Conservation (phyloP, 2,329 filamentous ascomycete genomes). For the Apiospora saccharicola region DNA sequence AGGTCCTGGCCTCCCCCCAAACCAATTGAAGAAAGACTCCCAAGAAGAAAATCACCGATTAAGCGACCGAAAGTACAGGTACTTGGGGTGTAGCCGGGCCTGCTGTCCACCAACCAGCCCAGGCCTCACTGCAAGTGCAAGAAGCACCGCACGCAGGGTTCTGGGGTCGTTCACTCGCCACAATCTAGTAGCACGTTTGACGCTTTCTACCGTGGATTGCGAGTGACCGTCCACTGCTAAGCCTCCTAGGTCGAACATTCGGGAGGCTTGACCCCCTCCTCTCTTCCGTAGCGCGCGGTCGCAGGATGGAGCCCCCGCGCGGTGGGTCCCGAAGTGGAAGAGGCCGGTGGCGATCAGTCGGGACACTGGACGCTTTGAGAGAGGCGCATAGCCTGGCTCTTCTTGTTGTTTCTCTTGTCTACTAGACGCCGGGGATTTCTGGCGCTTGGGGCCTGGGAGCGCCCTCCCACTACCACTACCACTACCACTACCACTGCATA, state of each 20-base stretch:
- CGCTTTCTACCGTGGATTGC: background rate
- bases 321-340: background rate
- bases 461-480: background rate
- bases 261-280: conserved; percentile 12
- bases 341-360: conserved; percentile 6
- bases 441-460: background rate
- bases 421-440: background rate
- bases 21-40: background rate
- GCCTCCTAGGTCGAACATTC: background rate
- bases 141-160: background rate
- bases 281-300: background rate
- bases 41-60: background rate
- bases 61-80: conserved; percentile 21
- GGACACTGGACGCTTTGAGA: background rate
- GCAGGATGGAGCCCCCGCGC: background rate
- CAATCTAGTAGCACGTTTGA: background rate
- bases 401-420: no score
- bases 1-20: background rate
- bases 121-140: no score
- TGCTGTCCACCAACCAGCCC: background rate
- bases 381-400: background rate
- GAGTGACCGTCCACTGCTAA: background rate
- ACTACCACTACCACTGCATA: no score
- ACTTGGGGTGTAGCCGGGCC: background rate
- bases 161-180: conserved; percentile 1